Evolutionary conservation across 257 asterid species (phyloP), one percentile per base, ranked within the genome.

Genomic region (Solanum virginianum): DNA sequence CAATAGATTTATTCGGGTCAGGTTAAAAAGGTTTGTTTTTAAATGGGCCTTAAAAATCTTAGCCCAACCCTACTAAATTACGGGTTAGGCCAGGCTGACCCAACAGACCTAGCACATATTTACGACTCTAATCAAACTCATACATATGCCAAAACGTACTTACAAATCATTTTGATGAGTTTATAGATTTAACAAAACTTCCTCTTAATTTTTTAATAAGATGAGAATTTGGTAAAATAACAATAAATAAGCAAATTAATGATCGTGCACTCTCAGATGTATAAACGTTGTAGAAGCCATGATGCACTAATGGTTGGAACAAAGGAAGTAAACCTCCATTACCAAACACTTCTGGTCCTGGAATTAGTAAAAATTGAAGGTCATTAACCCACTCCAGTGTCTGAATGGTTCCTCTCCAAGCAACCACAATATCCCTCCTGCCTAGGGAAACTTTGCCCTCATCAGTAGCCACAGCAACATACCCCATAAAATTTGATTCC

Each of bases 401-500:
- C 82, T 87, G 80, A 84, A 91, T 74, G 0, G 99, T 93, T 70
- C 99, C 99, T 81, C 99, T 91, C 99, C 98, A 96, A 36, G 91
- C 94, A 10, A 94, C 54, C 88, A 94, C 56, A 65, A 96, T 91
- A 43, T 96, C 99, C 85, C 99, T 91, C 29, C 99, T 86, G 7
- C 99, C 99, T 45, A 96, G 56, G 6, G 80, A 92, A 4, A 11
- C 10, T 57, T 90, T 91, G 81, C 97, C 98, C 69, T 91, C 97
- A 43, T 96, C 97, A 0, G 97, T 94, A 0, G 98, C 95, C 89
- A 94, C 99, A 2, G 95, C 98, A 45, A 93, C 91, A 32, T 82
- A 96, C 54, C 99, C 99, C 1, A 96, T 94, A 96, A 97, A 96
- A 68, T 96, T 96, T 1, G 98, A 94, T 57, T 94, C 98, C 89